phyloP scores from a whole-genome alignment of 495 filamentous ascomycete genomes.

The Neurospora sp. region DNA sequence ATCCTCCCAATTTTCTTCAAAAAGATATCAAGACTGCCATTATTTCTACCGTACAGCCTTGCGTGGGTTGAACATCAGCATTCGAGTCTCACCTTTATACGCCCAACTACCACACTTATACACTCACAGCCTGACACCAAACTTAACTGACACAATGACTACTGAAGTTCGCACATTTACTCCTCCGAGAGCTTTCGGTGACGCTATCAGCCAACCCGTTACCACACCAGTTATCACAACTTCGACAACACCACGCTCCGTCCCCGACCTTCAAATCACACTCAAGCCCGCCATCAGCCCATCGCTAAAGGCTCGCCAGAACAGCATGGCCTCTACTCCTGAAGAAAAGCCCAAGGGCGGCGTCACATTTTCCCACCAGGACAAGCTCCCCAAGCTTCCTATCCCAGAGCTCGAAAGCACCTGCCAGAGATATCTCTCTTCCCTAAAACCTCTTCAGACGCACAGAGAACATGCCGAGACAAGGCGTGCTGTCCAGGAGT shows the following conservation, averaged over 20 bases:
- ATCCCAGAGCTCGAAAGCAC: slow-evolving; percentile 85
- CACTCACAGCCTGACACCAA: background rate
- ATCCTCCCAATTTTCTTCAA: background rate
- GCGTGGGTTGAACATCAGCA: slow-evolving; percentile 70
- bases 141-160: slow-evolving; percentile 25
- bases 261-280: slow-evolving; percentile 18
- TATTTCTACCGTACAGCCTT: slow-evolving; percentile 86
- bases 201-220: slow-evolving; percentile 41
- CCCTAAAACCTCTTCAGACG: slow-evolving; percentile 74
- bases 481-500: slow-evolving; percentile 69
- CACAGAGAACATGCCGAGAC: slow-evolving; percentile 77
- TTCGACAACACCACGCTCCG: slow-evolving; percentile 14
- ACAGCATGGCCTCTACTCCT: slow-evolving; percentile 23
- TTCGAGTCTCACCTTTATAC: slow-evolving; percentile 63
- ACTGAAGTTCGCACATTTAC: slow-evolving; percentile 52
- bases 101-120: slow-evolving; percentile 35
- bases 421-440: slow-evolving; percentile 67
- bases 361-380: slow-evolving; percentile 82
- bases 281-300: slow-evolving; percentile 20
- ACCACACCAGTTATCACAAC: slow-evolving; percentile 14
- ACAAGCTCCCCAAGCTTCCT: slow-evolving; percentile 80
- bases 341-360: slow-evolving; percentile 43
- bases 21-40: slow-evolving; percentile 51
- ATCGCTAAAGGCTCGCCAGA: slow-evolving; percentile 15
- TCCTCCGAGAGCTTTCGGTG: slow-evolving; percentile 60